Evolutionary conservation across 495 filamentous ascomycete species (phyloP).

Genomic region (Penicillium fimorum): DNA sequence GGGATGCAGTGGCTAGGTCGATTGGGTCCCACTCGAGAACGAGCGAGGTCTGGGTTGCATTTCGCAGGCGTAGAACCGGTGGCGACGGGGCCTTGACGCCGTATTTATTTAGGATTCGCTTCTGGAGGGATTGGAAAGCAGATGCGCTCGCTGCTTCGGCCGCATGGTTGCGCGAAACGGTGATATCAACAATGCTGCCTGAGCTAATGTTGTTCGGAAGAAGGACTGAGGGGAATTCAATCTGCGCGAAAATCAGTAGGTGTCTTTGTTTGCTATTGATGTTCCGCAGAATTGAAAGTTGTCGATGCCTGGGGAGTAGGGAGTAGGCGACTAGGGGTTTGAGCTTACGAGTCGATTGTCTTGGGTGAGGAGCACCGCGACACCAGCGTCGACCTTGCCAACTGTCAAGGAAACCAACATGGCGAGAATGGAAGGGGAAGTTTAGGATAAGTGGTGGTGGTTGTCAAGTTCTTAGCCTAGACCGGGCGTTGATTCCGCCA

Average conservation of each 20-base stretch:
- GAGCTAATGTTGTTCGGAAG: conserved; percentile 91
- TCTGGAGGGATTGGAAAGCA: conserved; percentile 79
- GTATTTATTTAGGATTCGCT: conserved; percentile 81
- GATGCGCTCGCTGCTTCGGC: conserved; percentile 72
- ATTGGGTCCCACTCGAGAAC: conserved; percentile 99
- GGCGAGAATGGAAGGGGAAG: conserved; percentile 17
- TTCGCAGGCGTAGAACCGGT: conserved; percentile 83
- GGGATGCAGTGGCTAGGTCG: conserved; percentile 83
- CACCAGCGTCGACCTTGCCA: conserved; percentile 98
- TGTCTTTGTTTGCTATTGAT: conserved; percentile 12
- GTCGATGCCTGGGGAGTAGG: conserved; percentile 18
- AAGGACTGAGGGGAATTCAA: conserved; percentile 97
- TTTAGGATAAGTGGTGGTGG: conserved; percentile 11
- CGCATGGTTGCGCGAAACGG: conserved; percentile 79
- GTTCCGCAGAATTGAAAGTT: conserved; percentile 5
- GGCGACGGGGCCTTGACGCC: conserved; percentile 74
- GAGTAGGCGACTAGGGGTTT: conserved; percentile 23
- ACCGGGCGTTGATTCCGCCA: conserved; percentile 28
- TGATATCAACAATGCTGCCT: conserved; percentile 97
- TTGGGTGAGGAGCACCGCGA: conserved; percentile 92
- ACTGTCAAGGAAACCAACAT: conserved; percentile 99
- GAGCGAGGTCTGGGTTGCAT: conserved; percentile 93
- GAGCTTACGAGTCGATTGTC: conserved; percentile 88
- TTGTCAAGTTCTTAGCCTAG: conserved; percentile 15
- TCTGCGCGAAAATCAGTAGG: conserved; percentile 52